Base-by-base conservation (phyloP, 1,284 basidiomycete species). In the Fereydounia khargensis region DNA sequence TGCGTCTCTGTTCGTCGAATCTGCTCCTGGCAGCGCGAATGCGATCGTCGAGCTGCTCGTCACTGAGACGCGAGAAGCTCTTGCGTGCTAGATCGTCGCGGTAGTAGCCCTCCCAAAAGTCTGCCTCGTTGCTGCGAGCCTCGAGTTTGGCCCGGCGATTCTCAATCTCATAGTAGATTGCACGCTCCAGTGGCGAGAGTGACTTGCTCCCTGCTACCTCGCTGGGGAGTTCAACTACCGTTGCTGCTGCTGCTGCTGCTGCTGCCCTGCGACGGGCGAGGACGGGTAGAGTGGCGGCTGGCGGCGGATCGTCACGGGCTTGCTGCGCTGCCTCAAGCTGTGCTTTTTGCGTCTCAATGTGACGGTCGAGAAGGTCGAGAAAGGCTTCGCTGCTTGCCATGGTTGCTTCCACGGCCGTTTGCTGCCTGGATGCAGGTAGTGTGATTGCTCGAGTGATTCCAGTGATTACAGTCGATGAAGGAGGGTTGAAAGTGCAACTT, bases 81-180 rank as follows among this genome's bases (percentile, higher is more conserved):
- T 35, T 19, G 18, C 33, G 18, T n/a, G n/a, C n/a, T n/a, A n/a
- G n/a, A n/a, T 19, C 33, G 18, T n/a, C 31, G 7, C 14, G 45
- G 19, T 62, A 42, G 41, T 62, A 48, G 4, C 44, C 49, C n/a
- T 57, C 47, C 59, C 59, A 62, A 30, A 62, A 62, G 18, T 47
- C 54, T 34, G 57, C 38, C 41, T 62, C 54, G 13, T 42, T 46
- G 13, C 42, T 17, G 22, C 48, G 53, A 23, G 51, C 44, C 1
- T 40, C 9, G 2, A 62, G 47, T 3, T 35, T 28, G 11, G 33
- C 16, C 14, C 59, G 27, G 8, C 59, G 32, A 14, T 35, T 42
- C 31, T 56, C 49, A 4, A 57, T 44, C 33, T 62, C 54, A 33
- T 62, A 47, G 45, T 53, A 47, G 19, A 57, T 45, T 1, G 59